Base-by-base conservation (phyloP, 495 filamentous ascomycete species). In the Aspergillus diversus region DNA sequence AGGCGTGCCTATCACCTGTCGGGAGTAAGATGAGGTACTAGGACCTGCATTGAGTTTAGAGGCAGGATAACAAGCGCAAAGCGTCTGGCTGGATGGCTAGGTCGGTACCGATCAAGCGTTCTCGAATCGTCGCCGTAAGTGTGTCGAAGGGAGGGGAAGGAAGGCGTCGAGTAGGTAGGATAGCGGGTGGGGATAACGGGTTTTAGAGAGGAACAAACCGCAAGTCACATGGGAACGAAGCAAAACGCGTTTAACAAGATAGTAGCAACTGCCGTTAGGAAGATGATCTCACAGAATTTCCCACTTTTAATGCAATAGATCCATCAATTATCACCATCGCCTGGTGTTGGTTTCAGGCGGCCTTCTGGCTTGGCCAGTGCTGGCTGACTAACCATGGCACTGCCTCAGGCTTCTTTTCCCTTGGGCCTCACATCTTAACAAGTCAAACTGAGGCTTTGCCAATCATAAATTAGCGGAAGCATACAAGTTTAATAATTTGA, bases 1-100 rank as follows among this genome's bases (percentile, higher is more conserved):
- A 64, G 61, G 71, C 73, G 64, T 72, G 67, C 67, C 64, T 78
- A 77, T 76, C 73, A 80, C 72, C 74, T 71, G 65, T 77, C 70
- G 69, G 71, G 68, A 70, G 65, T 60, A 57, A 69, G 51, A 56
- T 59, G 57, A 61, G 60, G 59, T 32, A 67, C 67, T 65, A 66
- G 61, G 67, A 63, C 61, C 72, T 59, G 74, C 78, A 80, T 80
- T 80, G 78, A 68, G 65, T 63, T 51, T 42, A 50, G 3, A 21
- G 42, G 56, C 4, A n/a, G 16, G 17, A 21, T 33, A 16, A 51
- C 55, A 47, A 53, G 35, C 12, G 47, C 56, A 47, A 60, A 33
- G 33, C 54, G 32, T 39, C 33, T 31, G 42, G 47, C 42, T 16
- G 49, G 42, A 8, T 49, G 27, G 11, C 32, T 21, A 35, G 31